Conservation (phyloP, 164 flowering plant genomes). For the Tetrastigma voinierianum region DNA sequence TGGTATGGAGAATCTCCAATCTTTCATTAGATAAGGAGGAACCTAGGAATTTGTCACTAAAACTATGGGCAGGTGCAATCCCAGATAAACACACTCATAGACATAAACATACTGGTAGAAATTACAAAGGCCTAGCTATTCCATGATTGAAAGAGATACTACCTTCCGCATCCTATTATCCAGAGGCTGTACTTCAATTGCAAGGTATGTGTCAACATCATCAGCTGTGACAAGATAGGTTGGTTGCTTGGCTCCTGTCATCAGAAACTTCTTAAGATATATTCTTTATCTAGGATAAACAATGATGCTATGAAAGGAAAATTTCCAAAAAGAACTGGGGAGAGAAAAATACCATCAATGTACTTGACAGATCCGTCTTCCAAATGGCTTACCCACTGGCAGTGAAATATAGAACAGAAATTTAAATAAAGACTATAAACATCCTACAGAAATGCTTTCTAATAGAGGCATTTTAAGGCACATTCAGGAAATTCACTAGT, state of each 20-base stretch:
- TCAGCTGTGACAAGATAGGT: conserved; percentile 89
- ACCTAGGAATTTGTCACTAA: no score
- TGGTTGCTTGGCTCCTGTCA: conserved; percentile 94
- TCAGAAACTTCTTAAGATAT: conserved; percentile 2
- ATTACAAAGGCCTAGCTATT: background rate
- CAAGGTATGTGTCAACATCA: conserved; percentile 86
- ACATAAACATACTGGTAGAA: background rate
- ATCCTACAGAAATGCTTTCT: background rate
- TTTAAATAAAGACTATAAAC: background rate
- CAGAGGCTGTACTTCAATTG: conserved; percentile 95
- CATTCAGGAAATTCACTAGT: background rate
- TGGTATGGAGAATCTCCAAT: no score
- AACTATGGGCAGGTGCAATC: no score
- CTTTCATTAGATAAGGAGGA: no score
- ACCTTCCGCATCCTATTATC: conserved; percentile 97
- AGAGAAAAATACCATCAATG: conserved; percentile 62
- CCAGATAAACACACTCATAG: no score
- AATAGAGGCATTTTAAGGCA: background rate
- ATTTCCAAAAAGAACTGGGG: background rate
- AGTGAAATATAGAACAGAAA: conserved; percentile 12
- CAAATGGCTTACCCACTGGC: conserved; percentile 89
- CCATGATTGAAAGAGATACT: conserved; percentile 1
- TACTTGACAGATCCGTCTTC: conserved; percentile 93
- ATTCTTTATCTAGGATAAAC: background rate
- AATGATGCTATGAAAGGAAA: background rate